Conservation (phyloP, 2,329 filamentous ascomycete genomes). For the Drechslerella stenobrocha region DNA sequence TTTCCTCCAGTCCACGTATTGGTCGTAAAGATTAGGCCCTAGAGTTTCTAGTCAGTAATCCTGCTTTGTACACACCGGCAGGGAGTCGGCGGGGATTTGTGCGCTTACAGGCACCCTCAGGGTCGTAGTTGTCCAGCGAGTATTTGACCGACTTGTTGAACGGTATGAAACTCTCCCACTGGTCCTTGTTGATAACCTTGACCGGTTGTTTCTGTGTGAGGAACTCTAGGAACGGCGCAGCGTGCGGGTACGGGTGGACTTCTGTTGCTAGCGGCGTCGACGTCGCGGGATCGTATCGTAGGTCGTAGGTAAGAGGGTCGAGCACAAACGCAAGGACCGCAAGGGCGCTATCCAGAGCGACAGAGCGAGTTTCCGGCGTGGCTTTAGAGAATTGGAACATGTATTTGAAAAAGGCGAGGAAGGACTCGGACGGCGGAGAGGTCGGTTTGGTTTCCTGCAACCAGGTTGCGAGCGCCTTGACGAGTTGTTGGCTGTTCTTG, state of each 20-base stretch:
- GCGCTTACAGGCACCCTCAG: constrained; percentile 52
- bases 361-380: constrained; percentile 22
- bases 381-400: constrained; percentile 47
- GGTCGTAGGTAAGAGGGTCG: constrained; percentile 35
- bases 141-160: constrained; percentile 51
- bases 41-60: constrained; percentile 11
- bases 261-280: constrained; percentile 13
- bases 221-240: constrained; percentile 51
- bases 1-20: constrained; percentile 52
- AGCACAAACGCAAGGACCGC: constrained; percentile 27
- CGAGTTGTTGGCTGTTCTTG: constrained; percentile 29
- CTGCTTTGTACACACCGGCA: constrained; percentile 9
- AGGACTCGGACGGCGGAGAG: constrained; percentile 24
- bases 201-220: constrained; percentile 50
- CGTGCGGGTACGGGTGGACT: constrained; percentile 49
- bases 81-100: background rate
- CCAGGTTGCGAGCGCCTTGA: constrained; percentile 30
- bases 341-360: constrained; percentile 17
- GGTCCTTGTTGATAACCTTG: constrained; percentile 53
- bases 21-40: constrained; percentile 53
- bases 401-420: constrained; percentile 37
- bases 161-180: constrained; percentile 53
- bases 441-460: constrained; percentile 34
- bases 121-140: constrained; percentile 50
- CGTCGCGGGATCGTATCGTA: constrained; percentile 37